These are phyloP conservation scores for Russula emetica DNA, from an alignment of 768 basidiomycete genomes.

Conservation along the genomic window DNA sequence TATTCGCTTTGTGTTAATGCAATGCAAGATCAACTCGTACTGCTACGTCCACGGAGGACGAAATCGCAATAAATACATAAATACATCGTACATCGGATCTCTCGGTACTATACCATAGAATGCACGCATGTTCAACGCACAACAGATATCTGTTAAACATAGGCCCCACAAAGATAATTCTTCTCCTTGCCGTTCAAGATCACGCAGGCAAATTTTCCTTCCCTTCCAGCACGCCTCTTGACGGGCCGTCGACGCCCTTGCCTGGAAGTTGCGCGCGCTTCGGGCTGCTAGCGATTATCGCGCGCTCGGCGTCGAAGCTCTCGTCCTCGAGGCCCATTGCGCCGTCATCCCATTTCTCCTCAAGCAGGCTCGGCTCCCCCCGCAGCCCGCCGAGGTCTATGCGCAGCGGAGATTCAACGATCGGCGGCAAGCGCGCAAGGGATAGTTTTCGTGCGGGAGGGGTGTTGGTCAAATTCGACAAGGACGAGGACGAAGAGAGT, in stretches of 20 bases:
- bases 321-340: slow-evolving; percentile 30
- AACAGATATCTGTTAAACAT: slow-evolving; percentile 1
- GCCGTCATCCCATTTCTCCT: slow-evolving; percentile 36
- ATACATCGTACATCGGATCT: slow-evolving; percentile 13
- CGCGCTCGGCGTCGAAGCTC: slow-evolving; percentile 35
- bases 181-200: background rate
- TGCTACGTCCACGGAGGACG: background rate
- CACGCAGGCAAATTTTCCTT: slow-evolving; percentile 46
- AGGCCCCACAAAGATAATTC: slow-evolving; percentile 2
- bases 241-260: slow-evolving; percentile 36
- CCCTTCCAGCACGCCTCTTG: slow-evolving; percentile 42
- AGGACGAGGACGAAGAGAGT: slow-evolving; percentile 16
- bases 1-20: background rate
- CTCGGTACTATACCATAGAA: slow-evolving; percentile 3
- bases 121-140: slow-evolving; percentile 4
- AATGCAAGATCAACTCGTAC: background rate
- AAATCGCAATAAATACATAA: slow-evolving; percentile 6
- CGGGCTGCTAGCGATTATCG: slow-evolving; percentile 28
- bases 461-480: slow-evolving; percentile 10
- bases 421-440: slow-evolving; percentile 30
- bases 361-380: slow-evolving; percentile 36
- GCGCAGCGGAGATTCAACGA: slow-evolving; percentile 51
- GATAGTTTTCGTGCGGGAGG: slow-evolving; percentile 32
- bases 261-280: slow-evolving; percentile 30
- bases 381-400: slow-evolving; percentile 36